Evolutionary conservation across 1,139 yeast species (phyloP).

Genomic region (Blastobotrys aristatus): DNA sequence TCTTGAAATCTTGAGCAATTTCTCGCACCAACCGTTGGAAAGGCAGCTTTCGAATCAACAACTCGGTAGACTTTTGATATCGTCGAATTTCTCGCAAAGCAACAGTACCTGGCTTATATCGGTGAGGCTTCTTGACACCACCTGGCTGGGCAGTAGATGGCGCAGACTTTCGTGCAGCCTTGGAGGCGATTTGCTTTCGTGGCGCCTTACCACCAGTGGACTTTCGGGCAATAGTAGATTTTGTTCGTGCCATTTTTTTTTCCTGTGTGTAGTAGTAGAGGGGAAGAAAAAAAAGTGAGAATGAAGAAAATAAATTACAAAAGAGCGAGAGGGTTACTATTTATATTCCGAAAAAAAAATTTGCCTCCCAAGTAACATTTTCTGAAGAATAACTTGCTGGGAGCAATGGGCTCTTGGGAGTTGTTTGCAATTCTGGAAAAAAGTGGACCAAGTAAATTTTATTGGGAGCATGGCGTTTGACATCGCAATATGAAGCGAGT

Average conservation of each 20-base stretch:
- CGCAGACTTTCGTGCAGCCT: slow-evolving; percentile 98
- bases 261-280: background rate
- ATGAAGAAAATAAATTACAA: background rate
- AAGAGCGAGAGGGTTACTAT: background rate
- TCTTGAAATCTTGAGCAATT: slow-evolving; percentile 96
- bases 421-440: too few relatives aligned
- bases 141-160: slow-evolving; percentile 70
- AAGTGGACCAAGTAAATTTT: too few relatives aligned
- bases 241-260: slow-evolving; percentile 90
- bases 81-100: slow-evolving; percentile 99
- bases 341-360: background rate
- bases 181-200: slow-evolving; percentile 97
- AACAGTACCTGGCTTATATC: slow-evolving; percentile 99
- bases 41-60: slow-evolving; percentile 93
- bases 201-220: slow-evolving; percentile 99
- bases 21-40: slow-evolving; percentile 98
- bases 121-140: slow-evolving; percentile 99
- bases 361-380: background rate
- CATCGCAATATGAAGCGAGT: too few relatives aligned
- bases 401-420: too few relatives aligned
- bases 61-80: slow-evolving; percentile 96
- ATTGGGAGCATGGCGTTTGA: too few relatives aligned
- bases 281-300: background rate
- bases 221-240: slow-evolving; percentile 96
- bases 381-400: background rate